Evolutionary conservation across 805 yeast species (phyloP).

Genomic region (Wickerhamiella cacticola): DNA sequence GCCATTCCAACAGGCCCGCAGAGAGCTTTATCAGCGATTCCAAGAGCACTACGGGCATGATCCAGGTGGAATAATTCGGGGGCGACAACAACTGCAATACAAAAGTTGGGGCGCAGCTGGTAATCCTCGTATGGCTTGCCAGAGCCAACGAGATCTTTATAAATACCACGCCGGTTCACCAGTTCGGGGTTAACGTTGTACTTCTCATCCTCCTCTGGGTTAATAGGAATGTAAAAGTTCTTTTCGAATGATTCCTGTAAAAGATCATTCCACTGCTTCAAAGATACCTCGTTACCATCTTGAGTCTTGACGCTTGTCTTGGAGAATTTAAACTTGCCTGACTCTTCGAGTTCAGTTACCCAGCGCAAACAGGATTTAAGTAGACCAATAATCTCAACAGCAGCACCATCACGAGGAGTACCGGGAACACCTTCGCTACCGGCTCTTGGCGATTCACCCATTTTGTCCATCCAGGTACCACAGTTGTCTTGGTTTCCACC

Average conservation of each 20-base stretch:
- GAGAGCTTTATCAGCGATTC: slow-evolving; percentile 55
- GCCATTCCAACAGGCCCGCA: slow-evolving; percentile 88
- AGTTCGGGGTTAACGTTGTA: slow-evolving; percentile 51
- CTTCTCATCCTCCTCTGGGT: slow-evolving; percentile 46
- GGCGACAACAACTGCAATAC: slow-evolving; percentile 88
- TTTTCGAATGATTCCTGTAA: slow-evolving; percentile 65
- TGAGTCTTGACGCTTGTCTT: slow-evolving; percentile 40
- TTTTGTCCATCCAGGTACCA: slow-evolving; percentile 99
- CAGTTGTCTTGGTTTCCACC: slow-evolving; percentile 92
- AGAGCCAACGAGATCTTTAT: slow-evolving; percentile 70
- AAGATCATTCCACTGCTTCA: slow-evolving; percentile 61
- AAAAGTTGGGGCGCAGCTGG: slow-evolving; percentile 82
- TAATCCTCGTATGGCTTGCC: slow-evolving; percentile 90
- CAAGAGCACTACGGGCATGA: slow-evolving; percentile 52
- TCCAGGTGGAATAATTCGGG: slow-evolving; percentile 71
- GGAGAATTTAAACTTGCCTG: slow-evolving; percentile 44
- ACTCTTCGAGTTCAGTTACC: slow-evolving; percentile 45
- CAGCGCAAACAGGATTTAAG: slow-evolving; percentile 75
- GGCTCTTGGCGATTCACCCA: slow-evolving; percentile 88
- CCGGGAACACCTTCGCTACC: slow-evolving; percentile 89
- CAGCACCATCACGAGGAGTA: slow-evolving; percentile 96
- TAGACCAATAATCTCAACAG: slow-evolving; percentile 80
- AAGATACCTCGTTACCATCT: slow-evolving; percentile 45
- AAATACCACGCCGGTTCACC: slow-evolving; percentile 84
- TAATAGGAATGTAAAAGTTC: slow-evolving; percentile 62